Conservation (phyloP, 352 stramenopile genomes). For the Phytopythium sindhum region DNA sequence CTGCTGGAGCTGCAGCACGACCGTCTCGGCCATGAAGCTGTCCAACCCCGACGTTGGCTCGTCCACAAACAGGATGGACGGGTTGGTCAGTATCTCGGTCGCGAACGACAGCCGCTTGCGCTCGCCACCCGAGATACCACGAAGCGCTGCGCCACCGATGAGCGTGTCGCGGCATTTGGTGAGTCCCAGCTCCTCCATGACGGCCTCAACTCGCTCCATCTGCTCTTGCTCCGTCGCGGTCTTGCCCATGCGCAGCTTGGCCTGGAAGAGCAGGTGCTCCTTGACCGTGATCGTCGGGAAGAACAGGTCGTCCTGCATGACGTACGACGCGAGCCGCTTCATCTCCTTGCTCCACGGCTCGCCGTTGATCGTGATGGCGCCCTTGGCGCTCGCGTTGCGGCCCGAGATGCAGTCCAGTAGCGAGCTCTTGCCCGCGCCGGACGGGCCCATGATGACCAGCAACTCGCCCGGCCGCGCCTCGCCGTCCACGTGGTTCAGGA, state of each 20-base stretch:
- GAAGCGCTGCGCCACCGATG: slow-evolving; percentile 32
- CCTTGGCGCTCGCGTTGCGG: slow-evolving; percentile 27
- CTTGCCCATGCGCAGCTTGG: slow-evolving; percentile 57
- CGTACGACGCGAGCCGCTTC: slow-evolving; percentile 56
- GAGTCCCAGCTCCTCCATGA: slow-evolving; percentile 45
- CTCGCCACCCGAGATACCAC: slow-evolving; percentile 66
- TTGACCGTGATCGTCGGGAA: slow-evolving; percentile 76
- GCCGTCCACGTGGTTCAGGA: slow-evolving; percentile 48
- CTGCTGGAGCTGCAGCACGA: slow-evolving; percentile 41
- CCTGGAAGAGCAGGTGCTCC: slow-evolving; percentile 83
- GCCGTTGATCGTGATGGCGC: slow-evolving; percentile 33
- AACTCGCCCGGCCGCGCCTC: slow-evolving; percentile 30
- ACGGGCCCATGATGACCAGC: slow-evolving; percentile 61
- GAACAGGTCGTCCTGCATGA: slow-evolving; percentile 92
- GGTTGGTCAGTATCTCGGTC: slow-evolving; percentile 67
- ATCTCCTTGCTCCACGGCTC: slow-evolving; percentile 31
- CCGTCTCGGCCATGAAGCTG: slow-evolving; percentile 40
- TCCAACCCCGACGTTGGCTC: slow-evolving; percentile 61
- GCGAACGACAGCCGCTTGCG: slow-evolving; percentile 76
- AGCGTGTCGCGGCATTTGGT: slow-evolving; percentile 38
- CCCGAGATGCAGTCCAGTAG: slow-evolving; percentile 52
- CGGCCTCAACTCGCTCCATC: slow-evolving; percentile 27
- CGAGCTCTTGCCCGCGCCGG: slow-evolving; percentile 50
- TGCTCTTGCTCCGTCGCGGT: slow-evolving; percentile 20
- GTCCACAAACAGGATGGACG: slow-evolving; percentile 70